phyloP scores from a whole-genome alignment of 306 rosid genomes.

The Malus sieversii region DNA sequence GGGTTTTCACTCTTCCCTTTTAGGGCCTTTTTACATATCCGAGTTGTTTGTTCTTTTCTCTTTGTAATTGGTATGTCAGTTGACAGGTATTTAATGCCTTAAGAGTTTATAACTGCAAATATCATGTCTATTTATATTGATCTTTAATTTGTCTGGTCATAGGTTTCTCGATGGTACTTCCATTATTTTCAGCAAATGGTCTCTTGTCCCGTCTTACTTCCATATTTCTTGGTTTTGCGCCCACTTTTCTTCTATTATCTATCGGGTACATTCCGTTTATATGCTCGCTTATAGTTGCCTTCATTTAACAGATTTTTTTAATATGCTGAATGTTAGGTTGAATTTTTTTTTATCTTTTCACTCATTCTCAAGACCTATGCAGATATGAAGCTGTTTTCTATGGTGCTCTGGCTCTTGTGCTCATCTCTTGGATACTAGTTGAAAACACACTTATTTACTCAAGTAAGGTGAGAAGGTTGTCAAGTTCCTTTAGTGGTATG shows the following conservation, averaged over 20 bases:
- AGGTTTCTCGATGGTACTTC: conserved; percentile 78
- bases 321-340: not conserved
- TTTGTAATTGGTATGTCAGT: not conserved
- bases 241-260: conserved; percentile 84
- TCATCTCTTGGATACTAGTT: conserved; percentile 83
- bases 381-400: conserved; percentile 89
- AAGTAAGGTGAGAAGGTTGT: conserved; percentile 35
- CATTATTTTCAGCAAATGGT: conserved; percentile 65
- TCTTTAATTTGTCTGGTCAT: conserved; percentile 20
- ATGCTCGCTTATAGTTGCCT: conserved; percentile 1
- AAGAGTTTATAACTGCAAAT: conserved; percentile 11
- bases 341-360: not conserved
- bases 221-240: conserved; percentile 87
- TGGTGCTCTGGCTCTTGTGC: conserved; percentile 72
- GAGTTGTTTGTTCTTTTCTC: not conserved
- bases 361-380: conserved; percentile 23
- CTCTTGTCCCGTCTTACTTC: conserved; percentile 77
- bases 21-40: not conserved
- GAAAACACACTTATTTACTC: conserved; percentile 67
- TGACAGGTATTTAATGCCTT: not conserved
- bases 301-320: not conserved
- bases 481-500: conserved; percentile 30
- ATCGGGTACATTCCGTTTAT: conserved; percentile 56
- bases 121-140: conserved; percentile 13
- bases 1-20: conserved; percentile 15